Evolutionary conservation across 2,329 filamentous ascomycete species (phyloP).

Genomic region (Colletotrichum magnum): DNA sequence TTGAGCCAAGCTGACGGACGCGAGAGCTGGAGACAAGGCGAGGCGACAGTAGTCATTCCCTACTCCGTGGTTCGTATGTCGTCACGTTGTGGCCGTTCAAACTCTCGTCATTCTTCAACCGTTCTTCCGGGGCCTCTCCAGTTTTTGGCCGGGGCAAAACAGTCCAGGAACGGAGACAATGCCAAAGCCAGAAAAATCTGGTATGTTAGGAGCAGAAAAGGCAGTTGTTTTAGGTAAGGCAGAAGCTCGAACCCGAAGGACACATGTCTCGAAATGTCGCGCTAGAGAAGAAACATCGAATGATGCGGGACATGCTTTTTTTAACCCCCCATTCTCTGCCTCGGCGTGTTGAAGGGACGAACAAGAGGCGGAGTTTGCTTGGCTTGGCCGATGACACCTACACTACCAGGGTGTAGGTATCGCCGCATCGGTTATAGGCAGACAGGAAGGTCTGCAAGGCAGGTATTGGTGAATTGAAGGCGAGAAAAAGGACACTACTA

Average conservation of each 20-base stretch:
- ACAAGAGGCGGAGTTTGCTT: conserved; percentile 7
- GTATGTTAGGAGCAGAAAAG: conserved; percentile 3
- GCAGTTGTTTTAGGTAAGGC: conserved; percentile 13
- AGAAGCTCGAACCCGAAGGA: conserved; percentile 5
- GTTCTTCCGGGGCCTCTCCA: too few relatives aligned
- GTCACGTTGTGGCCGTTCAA: too few relatives aligned
- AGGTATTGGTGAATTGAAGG: background rate
- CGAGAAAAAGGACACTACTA: background rate
- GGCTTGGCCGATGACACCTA: too few relatives aligned
- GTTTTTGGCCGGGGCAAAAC: too few relatives aligned
- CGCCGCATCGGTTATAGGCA: too few relatives aligned
- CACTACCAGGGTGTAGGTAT: too few relatives aligned
- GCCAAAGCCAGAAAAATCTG: conserved; percentile 6
- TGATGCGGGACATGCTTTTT: conserved; percentile 23
- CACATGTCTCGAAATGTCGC: conserved; percentile 22
- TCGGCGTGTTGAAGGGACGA: background rate
- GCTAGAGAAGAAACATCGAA: conserved; percentile 29
- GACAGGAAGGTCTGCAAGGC: too few relatives aligned
- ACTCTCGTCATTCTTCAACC: too few relatives aligned
- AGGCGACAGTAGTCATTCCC: too few relatives aligned
- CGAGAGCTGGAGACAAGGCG: too few relatives aligned
- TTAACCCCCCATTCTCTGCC: conserved; percentile 11
- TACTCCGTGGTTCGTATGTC: too few relatives aligned
- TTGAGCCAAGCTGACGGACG: too few relatives aligned
- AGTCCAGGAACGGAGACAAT: conserved; percentile 8